phyloP scores from a whole-genome alignment of 805 yeast genomes.

The Kuraishia floccosa region DNA sequence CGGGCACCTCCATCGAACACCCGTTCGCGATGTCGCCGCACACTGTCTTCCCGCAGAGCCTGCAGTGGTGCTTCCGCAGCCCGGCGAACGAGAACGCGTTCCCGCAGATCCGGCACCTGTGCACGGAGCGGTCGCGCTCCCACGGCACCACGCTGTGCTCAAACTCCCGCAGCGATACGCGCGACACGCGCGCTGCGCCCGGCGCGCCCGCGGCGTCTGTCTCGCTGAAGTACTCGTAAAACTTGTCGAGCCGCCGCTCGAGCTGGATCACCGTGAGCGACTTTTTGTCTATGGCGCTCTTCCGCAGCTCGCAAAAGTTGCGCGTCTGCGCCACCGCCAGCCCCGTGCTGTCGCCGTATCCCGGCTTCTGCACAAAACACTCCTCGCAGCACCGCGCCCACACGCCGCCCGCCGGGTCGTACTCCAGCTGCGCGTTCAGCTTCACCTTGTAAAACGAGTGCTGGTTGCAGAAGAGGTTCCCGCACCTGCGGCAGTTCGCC shows the following conservation, averaged over 20 bases:
- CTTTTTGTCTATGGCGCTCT: constrained; percentile 29
- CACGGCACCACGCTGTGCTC: constrained; percentile 49
- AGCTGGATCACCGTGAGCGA: constrained; percentile 44
- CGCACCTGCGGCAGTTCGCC: constrained; percentile 71
- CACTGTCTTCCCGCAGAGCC: constrained; percentile 75
- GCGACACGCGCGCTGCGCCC: too few species aligned
- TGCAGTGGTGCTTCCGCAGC: constrained; percentile 78
- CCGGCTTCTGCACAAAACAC: constrained; percentile 50
- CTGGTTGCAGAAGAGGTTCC: constrained; percentile 50
- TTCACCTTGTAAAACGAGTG: constrained; percentile 49
- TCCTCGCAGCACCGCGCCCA: constrained; percentile 62
- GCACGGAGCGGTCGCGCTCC: constrained; percentile 40
- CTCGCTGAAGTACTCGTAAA: constrained; percentile 12
- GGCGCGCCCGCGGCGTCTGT: constrained; percentile 4
- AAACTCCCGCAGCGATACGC: constrained; percentile 16
- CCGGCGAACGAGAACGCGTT: constrained; percentile 38
- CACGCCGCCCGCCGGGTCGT: constrained; percentile 37
- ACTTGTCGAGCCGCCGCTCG: constrained; percentile 46
- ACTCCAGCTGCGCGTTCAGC: constrained; percentile 33
- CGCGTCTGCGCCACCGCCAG: constrained; percentile 30
- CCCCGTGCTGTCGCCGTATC: constrained; percentile 33
- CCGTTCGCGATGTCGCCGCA: constrained; percentile 54
- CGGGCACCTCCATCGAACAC: constrained; percentile 69
- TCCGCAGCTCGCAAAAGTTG: constrained; percentile 29
- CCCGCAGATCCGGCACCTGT: constrained; percentile 55